A percentile compares a stretch with the other conserved stretches of the same genome.
Evolutionary conservation across 192 early-diverging fungal genomes (phyloP).

Genomic region (Coemansia sp.): DNA sequence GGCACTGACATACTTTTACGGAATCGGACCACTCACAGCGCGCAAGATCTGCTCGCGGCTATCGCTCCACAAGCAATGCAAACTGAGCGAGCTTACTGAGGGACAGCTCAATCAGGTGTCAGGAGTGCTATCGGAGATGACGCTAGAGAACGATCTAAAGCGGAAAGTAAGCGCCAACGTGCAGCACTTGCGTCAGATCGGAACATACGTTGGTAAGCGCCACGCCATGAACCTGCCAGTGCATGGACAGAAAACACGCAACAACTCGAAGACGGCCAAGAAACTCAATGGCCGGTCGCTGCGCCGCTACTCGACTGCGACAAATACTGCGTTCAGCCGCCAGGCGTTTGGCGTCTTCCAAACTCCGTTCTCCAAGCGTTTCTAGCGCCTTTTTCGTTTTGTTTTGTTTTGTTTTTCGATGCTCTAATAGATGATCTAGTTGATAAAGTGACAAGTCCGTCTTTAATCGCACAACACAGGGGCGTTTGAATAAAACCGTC

Average conservation of each 20-base stretch:
- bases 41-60: constrained; percentile 77
- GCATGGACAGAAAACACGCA: constrained; percentile 83
- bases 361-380: constrained; percentile 32
- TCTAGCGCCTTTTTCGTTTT: too few species aligned
- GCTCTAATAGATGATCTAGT: not conserved
- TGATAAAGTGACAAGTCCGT: not conserved
- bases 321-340: constrained; percentile 7
- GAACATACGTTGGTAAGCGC: constrained; percentile 78
- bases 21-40: constrained; percentile 80
- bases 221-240: constrained; percentile 89
- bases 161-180: constrained; percentile 72
- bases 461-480: not conserved
- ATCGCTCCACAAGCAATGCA: constrained; percentile 82
- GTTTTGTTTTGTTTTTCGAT: too few species aligned
- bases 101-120: constrained; percentile 85
- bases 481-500: too few species aligned
- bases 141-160: constrained; percentile 78
- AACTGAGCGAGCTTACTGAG: constrained; percentile 87
- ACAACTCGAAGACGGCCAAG: constrained; percentile 87
- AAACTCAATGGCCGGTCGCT: constrained; percentile 69
- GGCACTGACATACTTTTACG: constrained; percentile 88
- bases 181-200: constrained; percentile 71
- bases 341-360: constrained; percentile 39
- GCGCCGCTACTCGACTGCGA: constrained; percentile 50
- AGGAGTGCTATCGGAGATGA: constrained; percentile 85